A percentile compares a stretch with the other conserved stretches of the same genome.
phyloP scores from a whole-genome alignment of 345 rosid species.

The Combretum micranthum region DNA sequence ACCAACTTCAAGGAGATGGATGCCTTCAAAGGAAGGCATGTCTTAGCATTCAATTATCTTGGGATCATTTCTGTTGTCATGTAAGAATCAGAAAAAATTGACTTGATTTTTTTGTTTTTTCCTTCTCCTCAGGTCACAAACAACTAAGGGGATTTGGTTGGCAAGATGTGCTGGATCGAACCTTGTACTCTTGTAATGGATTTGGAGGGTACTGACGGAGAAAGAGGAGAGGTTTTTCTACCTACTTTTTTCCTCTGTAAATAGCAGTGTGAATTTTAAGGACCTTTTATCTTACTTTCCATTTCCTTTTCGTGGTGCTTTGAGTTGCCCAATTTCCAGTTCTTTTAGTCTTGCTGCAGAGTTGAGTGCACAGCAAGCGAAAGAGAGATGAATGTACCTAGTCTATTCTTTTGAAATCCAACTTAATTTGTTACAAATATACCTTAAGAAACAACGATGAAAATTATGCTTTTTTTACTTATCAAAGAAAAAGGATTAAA shows the following conservation, averaged over 20 bases:
- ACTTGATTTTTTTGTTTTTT: conserved; percentile 9
- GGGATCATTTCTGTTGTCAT: background rate
- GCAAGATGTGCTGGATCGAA: conserved; percentile 72
- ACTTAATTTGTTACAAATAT: too few species aligned
- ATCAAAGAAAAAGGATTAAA: too few species aligned
- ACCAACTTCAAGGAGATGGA: conserved; percentile 97
- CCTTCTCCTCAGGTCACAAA: conserved; percentile 78
- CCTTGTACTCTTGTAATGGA: conserved; percentile 88
- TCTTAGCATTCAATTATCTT: conserved; percentile 7
- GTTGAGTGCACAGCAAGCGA: too few species aligned
- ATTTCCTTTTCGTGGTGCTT: background rate
- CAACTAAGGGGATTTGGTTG: conserved; percentile 93
- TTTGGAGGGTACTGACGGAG: conserved; percentile 96
- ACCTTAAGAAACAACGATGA: too few species aligned
- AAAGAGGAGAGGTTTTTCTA: conserved; percentile 74
- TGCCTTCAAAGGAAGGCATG: conserved; percentile 89
- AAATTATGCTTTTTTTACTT: too few species aligned
- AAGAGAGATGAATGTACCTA: too few species aligned
- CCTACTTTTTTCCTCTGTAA: background rate
- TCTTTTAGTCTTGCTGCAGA: too few species aligned
- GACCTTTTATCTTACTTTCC: background rate
- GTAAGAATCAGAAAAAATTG: background rate
- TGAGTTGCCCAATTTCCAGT: too few species aligned
- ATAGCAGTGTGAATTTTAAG: too few species aligned
- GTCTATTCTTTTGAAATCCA: too few species aligned